Evolutionary conservation across 108 stramenopile genomes (phyloP), one percentile per base, ranked within the genome.

Genomic region (Pseudonitzschia multistriata): DNA sequence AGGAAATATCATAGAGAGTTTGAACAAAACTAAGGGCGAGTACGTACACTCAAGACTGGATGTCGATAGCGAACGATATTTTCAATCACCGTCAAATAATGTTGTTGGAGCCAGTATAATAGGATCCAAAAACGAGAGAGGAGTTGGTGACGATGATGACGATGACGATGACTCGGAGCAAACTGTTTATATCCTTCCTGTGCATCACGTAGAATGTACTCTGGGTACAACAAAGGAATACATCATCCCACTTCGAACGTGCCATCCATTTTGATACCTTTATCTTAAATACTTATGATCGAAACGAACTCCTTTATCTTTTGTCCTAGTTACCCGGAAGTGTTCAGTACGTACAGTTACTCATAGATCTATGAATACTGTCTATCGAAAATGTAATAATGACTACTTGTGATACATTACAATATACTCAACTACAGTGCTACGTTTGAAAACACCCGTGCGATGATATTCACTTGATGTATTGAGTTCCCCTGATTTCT

Each of bases 171-270:
- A 30, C 7, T 59, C 21, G 42, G 61, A 48, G 8, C 15, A 45
- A 45, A 45, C 5, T 4, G 13, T 45, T 28, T 4, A 19, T 30
- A 21, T 49, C 40, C n/a, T 34, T 13, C 50, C 45, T 29, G 55
- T 76, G 2, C 48, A 71, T 62, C 13, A 48, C 28, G 3, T 77
- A 28, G 0, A 48, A 14, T 74, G 67, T 61, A 68, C 24, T 13
- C 67, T 78, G 62, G 77, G 77, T 14, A 78, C 71, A n/a, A 78
- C 72, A 22, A 78, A 78, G 31, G 66, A 35, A 19, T 74, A 55
- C 52, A 10, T 17, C 27, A 55, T 78, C 19, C 3, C 36, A 35
- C 36, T 61, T 13, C 42, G 42, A 2, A 13, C 3, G 42, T 45
- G 42, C 37, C 13, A 6, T 8, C 17, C 3, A 17, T 1, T 17